Evolutionary conservation across 495 filamentous ascomycete genomes (phyloP), one percentile per base, ranked within the genome.

Genomic region (Pyrenopolyporus hunteri): DNA sequence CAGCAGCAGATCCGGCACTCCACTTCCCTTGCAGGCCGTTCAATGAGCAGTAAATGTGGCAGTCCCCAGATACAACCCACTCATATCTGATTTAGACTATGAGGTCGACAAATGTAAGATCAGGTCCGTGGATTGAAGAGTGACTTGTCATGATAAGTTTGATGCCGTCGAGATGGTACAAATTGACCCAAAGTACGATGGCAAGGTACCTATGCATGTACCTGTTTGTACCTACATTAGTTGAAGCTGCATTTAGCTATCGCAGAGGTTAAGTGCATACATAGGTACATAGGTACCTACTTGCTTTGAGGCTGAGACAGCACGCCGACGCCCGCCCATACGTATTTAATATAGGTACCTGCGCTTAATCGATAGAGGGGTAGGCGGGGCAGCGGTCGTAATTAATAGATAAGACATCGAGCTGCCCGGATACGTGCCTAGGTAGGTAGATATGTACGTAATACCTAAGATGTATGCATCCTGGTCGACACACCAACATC

Each of bases 201-300:
- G 28, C 9, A 35, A 31, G 37, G 49, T 53, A 53, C 50, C 16
- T 36, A 47, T 35, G 23, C 28, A 53, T 40, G 36, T 33, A 53
- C 14, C 25, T 32, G 14, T 39, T 40, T 50, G 23, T 45, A 45
- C 37, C 23, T 20, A n/a, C n/a, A n/a, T n/a, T n/a, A n/a, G n/a
- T n/a, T n/a, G n/a, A n/a, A n/a, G n/a, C n/a, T n/a, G n/a, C n/a
- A n/a, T n/a, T n/a, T n/a, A n/a, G n/a, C n/a, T 36, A n/a, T 36
- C 33, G 6, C 4, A 36, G 4, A 10, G 33, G 7, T 14, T 36
- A 36, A 8, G n/a, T 13, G 13, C 32, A 8, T 36, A 36, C 13
- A 36, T 13, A 36, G n/a, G 6, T n/a, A n/a, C n/a, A n/a, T n/a
- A n/a, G n/a, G n/a, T n/a, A n/a, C n/a, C n/a, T n/a, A n/a, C n/a